A percentile compares a stretch with the other conserved stretches of the same genome.
Conservation (phyloP, 2,329 filamentous ascomycete genomes). For the Stylonectria norvegica region DNA sequence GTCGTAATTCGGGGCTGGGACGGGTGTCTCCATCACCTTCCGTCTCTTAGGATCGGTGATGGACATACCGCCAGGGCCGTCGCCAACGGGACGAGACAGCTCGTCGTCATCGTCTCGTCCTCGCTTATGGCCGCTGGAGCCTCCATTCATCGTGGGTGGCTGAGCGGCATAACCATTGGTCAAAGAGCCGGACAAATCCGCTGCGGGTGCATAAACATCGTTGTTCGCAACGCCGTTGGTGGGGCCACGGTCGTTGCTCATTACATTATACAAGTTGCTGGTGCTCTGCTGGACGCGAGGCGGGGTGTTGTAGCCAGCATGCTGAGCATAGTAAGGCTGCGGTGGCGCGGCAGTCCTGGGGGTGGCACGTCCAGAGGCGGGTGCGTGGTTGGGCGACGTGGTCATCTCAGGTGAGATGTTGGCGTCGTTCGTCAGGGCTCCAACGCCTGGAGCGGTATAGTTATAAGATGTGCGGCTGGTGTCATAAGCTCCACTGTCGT, state of each 20-base stretch:
- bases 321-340: conserved; percentile 69
- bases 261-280: conserved; percentile 84
- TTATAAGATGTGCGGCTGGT: conserved; percentile 70
- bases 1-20: conserved; percentile 50
- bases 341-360: conserved; percentile 72
- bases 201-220: conserved; percentile 68
- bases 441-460: conserved; percentile 68
- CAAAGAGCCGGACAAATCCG: conserved; percentile 53
- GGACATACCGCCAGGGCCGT: conserved; percentile 31
- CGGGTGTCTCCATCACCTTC: conserved; percentile 66
- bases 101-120: conserved; percentile 59
- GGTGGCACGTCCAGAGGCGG: conserved; percentile 78
- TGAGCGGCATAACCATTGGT: conserved; percentile 63
- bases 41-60: conserved; percentile 71
- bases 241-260: conserved; percentile 71
- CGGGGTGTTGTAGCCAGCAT: conserved; percentile 71
- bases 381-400: conserved; percentile 74
- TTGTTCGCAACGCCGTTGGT: conserved; percentile 56
- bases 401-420: conserved; percentile 81
- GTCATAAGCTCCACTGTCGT: conserved; percentile 73
- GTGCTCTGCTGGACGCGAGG: conserved; percentile 67
- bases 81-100: conserved; percentile 57
- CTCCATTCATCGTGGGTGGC: conserved; percentile 63
- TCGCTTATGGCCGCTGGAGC: conserved; percentile 42
- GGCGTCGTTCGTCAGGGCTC: conserved; percentile 67